Evolutionary conservation across 306 rosid genomes (phyloP), one percentile per base, ranked within the genome.

Genomic region (Gastrolobium villosum): DNA sequence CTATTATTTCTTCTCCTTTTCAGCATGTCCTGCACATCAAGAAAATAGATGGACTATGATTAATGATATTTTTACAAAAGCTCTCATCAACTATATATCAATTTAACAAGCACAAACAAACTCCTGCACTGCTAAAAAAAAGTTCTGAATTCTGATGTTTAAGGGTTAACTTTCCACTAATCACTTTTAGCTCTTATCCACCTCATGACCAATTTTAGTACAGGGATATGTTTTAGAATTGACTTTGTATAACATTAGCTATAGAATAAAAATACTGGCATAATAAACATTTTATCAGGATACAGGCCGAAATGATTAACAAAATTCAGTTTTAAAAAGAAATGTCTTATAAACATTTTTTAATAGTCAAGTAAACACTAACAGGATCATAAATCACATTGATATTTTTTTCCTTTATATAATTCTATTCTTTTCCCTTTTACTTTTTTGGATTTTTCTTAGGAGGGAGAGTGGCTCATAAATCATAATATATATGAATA

Each of bases 1-100:
- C 84, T 87, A 6, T 87, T 84, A 73, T 62, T 13, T 80, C 59
- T 87, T 67, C 89, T 63, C 79, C 87, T 84, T 81, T 87, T 89
- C 88, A 91, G 55, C 85, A 82, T 52, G 61, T 90, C 93, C 97
- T 88, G 85, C 74, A 28, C 28, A 66, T 53, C 69, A 75, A 11
- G 28, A 70, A 55, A 53, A 49, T 26, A 26, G 0, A 49, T 66
- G 39, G 11, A 43, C 69, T 32, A 28, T 20, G 41, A 68, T 68
- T 45, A 5, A 3, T 31, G 5, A 15, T 37, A 44, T 72, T 71
- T 64, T 39, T 60, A 48, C 34, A 4, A 64, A 20, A 53, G 14
- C 13, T 13, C 13, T 44, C 65, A 5, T 66, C 32, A 48, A 41
- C 10, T 34, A 20, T 20, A 20, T 46, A 53, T 62, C 56, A 65